Base-by-base conservation (phyloP, 164 flowering plant species). In the Umbellularia californica region DNA sequence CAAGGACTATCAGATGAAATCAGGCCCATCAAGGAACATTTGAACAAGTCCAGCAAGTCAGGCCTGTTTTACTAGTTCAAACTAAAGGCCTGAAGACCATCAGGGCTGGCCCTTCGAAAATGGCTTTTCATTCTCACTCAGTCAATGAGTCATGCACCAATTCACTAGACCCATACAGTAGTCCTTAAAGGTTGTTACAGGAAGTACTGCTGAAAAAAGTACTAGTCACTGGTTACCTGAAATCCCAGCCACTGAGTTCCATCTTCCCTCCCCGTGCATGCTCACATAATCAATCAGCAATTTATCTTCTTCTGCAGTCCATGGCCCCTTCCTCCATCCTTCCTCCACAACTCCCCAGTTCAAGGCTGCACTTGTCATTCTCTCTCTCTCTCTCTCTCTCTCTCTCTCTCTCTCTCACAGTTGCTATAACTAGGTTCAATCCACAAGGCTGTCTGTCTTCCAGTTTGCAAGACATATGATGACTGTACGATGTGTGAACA, bases 231-330 rank as follows among this genome's bases (percentile, higher is more conserved):
- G 27, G 23, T 70, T 81, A 90, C 98, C 98, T 80, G 91, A 83
- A 79, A 88, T 82, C 73, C 85, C 84, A 63, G 96, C 84, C 2
- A 94, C 94, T 80, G 94, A 89, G 79, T 87, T 91, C 97, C 98
- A 94, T 81, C 97, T 85, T 70, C 97, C 95, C 78, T 94, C 97
- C n/a, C 98, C 98, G 81, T 92, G 91, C 68, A 85, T 65, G 50
- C 81, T 84, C 27, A 94, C 96, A 89, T 91, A 89, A 30, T 91
- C 91, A 75, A 83, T 82, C 20, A 94, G 93, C 79, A 88, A 77
- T 52, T 84, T 85, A 74, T 92, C 98, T 83, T 94, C 98, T 80
- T 94, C 94, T 74, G 92, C 83, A 75, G 97, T 94, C 98, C 98
- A 94, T 51, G 98, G 98, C 3, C 98, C 98, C 72, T 90, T 92